Base-by-base conservation (phyloP, 1,284 basidiomycete genomes). In the Acaromyces ingoldii region DNA sequence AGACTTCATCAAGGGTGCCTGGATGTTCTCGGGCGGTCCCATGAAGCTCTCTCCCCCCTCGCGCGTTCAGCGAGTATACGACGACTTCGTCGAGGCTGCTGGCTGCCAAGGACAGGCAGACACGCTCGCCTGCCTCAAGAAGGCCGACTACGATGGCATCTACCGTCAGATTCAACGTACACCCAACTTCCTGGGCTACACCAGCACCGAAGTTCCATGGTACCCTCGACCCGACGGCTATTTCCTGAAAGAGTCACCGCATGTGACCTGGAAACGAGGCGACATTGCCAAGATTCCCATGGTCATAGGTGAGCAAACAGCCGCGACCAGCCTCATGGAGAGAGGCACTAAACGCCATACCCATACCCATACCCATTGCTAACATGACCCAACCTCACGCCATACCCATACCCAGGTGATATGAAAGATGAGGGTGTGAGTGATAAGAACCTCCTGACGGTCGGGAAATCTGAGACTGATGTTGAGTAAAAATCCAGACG, bases 371-470 rank as follows among this genome's bases (percentile, higher is more conserved):
- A n/a, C n/a, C n/a, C n/a, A n/a, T n/a, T n/a, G n/a, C n/a, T n/a
- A n/a, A n/a, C n/a, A n/a, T n/a, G n/a, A n/a, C n/a, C n/a, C n/a
- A n/a, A n/a, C n/a, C n/a, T n/a, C n/a, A n/a, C n/a, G n/a, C n/a
- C n/a, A n/a, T n/a, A n/a, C n/a, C n/a, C n/a, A n/a, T n/a, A n/a
- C n/a, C n/a, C n/a, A n/a, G n/a, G n/a, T 30, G 42, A 45, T 29
- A 28, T 28, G 13, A 45, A 45, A 28, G 42, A 45, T 45, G 42
- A 45, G 22, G 42, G 42, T n/a, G n/a, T n/a, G n/a, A n/a, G n/a
- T n/a, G n/a, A n/a, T n/a, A n/a, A n/a, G n/a, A n/a, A n/a, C n/a
- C n/a, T n/a, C n/a, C n/a, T n/a, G n/a, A n/a, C n/a, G n/a, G n/a
- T n/a, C n/a, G n/a, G n/a, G n/a, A n/a, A n/a, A n/a, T n/a, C n/a